Evolutionary conservation across 768 basidiomycete species (phyloP).

Genomic region (Coprinopsis sp.): DNA sequence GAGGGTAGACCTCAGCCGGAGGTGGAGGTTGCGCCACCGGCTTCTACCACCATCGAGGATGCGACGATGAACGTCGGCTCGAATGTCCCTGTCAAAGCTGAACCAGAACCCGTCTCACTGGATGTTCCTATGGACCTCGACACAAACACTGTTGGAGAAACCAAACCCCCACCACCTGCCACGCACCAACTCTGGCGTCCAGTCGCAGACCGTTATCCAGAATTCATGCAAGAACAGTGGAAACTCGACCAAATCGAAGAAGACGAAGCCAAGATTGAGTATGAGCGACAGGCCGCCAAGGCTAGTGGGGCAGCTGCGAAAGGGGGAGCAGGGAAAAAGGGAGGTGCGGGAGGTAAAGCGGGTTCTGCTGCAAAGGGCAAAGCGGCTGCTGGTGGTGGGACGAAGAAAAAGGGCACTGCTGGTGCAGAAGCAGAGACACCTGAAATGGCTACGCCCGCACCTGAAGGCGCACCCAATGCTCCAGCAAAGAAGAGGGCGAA

Average conservation of each 20-base stretch:
- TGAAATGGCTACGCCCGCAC: background rate
- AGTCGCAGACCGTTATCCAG: constrained; percentile 76
- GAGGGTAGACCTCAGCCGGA: constrained; percentile 19
- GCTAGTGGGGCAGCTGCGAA: constrained; percentile 44
- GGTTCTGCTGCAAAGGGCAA: constrained; percentile 25
- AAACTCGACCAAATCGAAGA: constrained; percentile 75
- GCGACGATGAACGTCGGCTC: constrained; percentile 13
- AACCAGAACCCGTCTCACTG: constrained; percentile 4
- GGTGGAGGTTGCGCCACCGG: background rate
- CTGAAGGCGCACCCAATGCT: no score
- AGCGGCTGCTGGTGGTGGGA: constrained; percentile 5
- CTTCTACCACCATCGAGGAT: constrained; percentile 4
- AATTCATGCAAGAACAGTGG: constrained; percentile 84
- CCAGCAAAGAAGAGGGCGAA: background rate
- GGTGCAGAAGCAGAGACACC: constrained; percentile 6
- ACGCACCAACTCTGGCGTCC: constrained; percentile 65
- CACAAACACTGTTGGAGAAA: no score
- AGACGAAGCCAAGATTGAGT: constrained; percentile 51
- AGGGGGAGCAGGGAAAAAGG: no score
- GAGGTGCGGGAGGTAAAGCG: constrained; percentile 41
- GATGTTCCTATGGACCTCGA: constrained; percentile 7
- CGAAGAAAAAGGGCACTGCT: constrained; percentile 6
- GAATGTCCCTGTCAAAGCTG: constrained; percentile 1
- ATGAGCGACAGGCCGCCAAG: constrained; percentile 50
- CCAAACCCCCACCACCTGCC: constrained; percentile 12